Percentiles rank a stretch among this genome's conserved stretches.
These are phyloP conservation scores for Hymenoscyphus linearis DNA, from an alignment of 2,329 filamentous ascomycete species.

Conservation along the genomic window DNA sequence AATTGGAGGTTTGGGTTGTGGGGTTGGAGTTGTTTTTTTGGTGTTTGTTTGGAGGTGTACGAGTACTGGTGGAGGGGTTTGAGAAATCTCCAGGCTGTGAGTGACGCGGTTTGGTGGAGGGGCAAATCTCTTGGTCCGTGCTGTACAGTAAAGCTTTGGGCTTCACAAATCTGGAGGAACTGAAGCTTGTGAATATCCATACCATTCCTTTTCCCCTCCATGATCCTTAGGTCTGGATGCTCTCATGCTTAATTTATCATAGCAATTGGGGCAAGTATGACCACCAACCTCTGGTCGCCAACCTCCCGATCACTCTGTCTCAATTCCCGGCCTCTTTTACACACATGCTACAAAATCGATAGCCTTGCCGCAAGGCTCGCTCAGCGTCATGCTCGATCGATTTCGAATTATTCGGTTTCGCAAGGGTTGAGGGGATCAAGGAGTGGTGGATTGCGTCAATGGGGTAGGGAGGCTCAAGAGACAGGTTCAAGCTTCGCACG, in stretches of 20 bases:
- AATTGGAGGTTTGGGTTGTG: neutral
- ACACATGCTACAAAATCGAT: constrained; percentile 22
- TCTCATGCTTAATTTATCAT: constrained; percentile 12
- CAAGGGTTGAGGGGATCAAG: neutral
- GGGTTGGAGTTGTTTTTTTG: neutral
- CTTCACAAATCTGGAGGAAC: neutral
- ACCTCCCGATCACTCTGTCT: constrained; percentile 23
- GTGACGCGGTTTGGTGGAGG: constrained; percentile 9
- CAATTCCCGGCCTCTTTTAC: constrained; percentile 18
- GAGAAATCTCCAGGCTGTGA: neutral
- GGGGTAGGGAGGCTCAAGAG: neutral
- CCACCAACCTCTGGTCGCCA: constrained; percentile 26
- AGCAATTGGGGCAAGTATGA: constrained; percentile 16
- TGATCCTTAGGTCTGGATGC: neutral
- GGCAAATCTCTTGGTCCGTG: neutral
- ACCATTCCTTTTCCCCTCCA: neutral
- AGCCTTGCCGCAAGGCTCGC: constrained; percentile 22
- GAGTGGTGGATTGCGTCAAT: neutral
- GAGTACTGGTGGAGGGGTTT: neutral
- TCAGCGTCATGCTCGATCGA: constrained; percentile 15
- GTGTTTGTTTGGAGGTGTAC: neutral
- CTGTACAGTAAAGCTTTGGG: neutral
- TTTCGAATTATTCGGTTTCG: constrained; percentile 8
- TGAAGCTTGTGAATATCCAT: neutral
- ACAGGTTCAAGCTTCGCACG: neutral